Evolutionary conservation across 768 basidiomycete species (phyloP).

Genomic region (Lactifluus pinguis): DNA sequence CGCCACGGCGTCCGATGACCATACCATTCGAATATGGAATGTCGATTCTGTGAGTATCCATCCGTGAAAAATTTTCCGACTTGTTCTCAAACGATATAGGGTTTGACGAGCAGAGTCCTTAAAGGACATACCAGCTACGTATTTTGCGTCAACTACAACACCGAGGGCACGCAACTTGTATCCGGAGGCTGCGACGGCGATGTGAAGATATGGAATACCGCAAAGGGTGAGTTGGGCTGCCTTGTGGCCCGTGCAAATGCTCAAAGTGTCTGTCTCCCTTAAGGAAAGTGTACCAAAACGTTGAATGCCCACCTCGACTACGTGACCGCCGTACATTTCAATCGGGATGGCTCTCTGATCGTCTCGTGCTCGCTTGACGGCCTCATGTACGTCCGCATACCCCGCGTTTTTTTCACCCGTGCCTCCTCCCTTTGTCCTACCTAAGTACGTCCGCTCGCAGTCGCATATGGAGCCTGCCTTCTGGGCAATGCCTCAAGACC

Average conservation of each 20-base stretch:
- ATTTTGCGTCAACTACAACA: constrained; percentile 89
- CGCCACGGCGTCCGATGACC: constrained; percentile 90
- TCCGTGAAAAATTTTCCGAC: background rate
- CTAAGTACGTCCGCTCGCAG: constrained; percentile 32
- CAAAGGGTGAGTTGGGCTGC: constrained; percentile 45
- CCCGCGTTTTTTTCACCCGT: background rate
- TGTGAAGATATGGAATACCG: constrained; percentile 86
- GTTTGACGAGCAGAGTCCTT: constrained; percentile 58
- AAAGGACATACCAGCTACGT: constrained; percentile 83
- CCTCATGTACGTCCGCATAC: constrained; percentile 58
- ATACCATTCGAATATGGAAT: constrained; percentile 82
- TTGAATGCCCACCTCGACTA: constrained; percentile 92
- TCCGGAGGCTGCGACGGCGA: constrained; percentile 92
- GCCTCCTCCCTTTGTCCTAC: background rate
- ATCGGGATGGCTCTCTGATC: constrained; percentile 82
- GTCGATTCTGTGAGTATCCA: constrained; percentile 56
- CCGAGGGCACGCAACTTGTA: constrained; percentile 78
- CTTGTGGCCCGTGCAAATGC: background rate
- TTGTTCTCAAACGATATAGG: constrained; percentile 32
- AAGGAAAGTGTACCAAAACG: constrained; percentile 61
- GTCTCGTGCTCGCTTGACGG: constrained; percentile 91
- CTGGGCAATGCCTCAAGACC: constrained; percentile 94
- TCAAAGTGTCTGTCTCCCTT: background rate
- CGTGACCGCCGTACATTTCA: constrained; percentile 92
- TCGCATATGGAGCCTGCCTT: constrained; percentile 90